A percentile compares a stretch with the other conserved stretches of the same genome.
phyloP scores from a whole-genome alignment of 768 basidiomycete species.

The Suillus tomentosus region DNA sequence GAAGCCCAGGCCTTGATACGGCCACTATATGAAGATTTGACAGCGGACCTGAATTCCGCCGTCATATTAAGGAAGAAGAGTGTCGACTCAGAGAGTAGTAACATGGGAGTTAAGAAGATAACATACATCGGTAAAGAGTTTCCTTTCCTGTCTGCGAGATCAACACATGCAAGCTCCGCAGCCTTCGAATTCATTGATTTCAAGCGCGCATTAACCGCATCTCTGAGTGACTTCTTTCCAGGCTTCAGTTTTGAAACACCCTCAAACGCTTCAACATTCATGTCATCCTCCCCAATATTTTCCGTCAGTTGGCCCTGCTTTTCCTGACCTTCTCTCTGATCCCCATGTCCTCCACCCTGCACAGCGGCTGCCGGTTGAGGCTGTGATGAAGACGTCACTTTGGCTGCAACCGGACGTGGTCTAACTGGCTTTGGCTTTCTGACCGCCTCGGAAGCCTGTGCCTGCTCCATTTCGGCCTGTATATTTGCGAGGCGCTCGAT shows the following conservation, averaged over 20 bases:
- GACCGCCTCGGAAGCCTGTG: not conserved
- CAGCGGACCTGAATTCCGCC: not conserved
- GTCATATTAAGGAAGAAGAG: slow-evolving; percentile 11
- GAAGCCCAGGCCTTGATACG: slow-evolving; percentile 1
- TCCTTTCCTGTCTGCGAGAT: not conserved
- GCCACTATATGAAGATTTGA: not conserved
- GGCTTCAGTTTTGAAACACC: not conserved
- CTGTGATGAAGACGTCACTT: not conserved
- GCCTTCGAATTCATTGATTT: not conserved
- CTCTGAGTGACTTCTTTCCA: not conserved
- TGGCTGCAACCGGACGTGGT: slow-evolving; percentile 4
- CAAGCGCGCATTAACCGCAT: not conserved
- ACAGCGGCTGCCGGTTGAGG: too few relatives aligned
- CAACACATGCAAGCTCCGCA: not conserved
- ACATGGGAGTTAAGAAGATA: slow-evolving; percentile 1
- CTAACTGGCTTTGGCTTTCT: slow-evolving; percentile 3
- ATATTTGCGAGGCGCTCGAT: slow-evolving; percentile 6
- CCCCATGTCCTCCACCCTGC: not conserved
- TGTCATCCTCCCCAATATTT: not conserved
- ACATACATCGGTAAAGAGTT: slow-evolving; percentile 1
- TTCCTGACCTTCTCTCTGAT: not conserved
- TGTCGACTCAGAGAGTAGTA: slow-evolving; percentile 10
- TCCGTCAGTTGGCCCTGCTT: not conserved
- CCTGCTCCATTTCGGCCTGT: slow-evolving; percentile 6
- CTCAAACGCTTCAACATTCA: not conserved